A percentile compares a stretch with the other conserved stretches of the same genome.
Evolutionary conservation across 345 rosid species (phyloP).

Genomic region (Eucalyptus curtisii): DNA sequence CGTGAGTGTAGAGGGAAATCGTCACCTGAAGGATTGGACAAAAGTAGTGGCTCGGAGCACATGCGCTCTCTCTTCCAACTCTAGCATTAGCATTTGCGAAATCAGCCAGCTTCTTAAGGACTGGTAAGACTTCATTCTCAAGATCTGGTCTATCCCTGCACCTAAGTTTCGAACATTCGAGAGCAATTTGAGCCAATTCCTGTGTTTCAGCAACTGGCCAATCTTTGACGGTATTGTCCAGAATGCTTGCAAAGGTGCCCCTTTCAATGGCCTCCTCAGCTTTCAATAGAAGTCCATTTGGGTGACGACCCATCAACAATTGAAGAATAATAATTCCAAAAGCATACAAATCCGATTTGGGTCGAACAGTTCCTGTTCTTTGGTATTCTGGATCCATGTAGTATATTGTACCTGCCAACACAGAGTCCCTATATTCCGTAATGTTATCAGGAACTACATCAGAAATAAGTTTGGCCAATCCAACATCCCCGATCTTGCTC

Average conservation of each 20-base stretch:
- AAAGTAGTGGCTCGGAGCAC: slow-evolving; percentile 57
- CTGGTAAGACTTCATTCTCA: slow-evolving; percentile 58
- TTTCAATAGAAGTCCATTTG: slow-evolving; percentile 45
- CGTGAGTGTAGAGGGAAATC: not conserved
- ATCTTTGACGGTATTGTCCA: slow-evolving; percentile 45
- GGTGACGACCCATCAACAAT: slow-evolving; percentile 46
- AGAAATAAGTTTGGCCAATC: slow-evolving; percentile 74
- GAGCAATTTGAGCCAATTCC: slow-evolving; percentile 58
- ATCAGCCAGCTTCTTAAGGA: slow-evolving; percentile 48
- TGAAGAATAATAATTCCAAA: slow-evolving; percentile 69
- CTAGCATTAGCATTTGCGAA: slow-evolving; percentile 42
- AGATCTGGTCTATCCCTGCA: slow-evolving; percentile 95
- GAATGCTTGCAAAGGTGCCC: slow-evolving; percentile 39
- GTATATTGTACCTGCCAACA: slow-evolving; percentile 63
- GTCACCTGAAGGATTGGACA: slow-evolving; percentile 84
- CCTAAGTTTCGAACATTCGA: slow-evolving; percentile 59
- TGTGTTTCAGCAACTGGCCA: slow-evolving; percentile 68
- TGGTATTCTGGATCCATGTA: slow-evolving; percentile 95
- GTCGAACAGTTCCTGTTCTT: slow-evolving; percentile 78
- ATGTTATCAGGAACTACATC: slow-evolving; percentile 60
- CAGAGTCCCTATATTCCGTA: slow-evolving; percentile 53
- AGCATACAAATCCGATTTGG: slow-evolving; percentile 84
- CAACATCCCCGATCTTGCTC: slow-evolving; percentile 87
- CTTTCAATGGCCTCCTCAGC: slow-evolving; percentile 55
- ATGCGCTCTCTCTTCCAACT: slow-evolving; percentile 18